phyloP scores from a whole-genome alignment of 176 grass and related monocot species.

The Elaeis guineensis region DNA sequence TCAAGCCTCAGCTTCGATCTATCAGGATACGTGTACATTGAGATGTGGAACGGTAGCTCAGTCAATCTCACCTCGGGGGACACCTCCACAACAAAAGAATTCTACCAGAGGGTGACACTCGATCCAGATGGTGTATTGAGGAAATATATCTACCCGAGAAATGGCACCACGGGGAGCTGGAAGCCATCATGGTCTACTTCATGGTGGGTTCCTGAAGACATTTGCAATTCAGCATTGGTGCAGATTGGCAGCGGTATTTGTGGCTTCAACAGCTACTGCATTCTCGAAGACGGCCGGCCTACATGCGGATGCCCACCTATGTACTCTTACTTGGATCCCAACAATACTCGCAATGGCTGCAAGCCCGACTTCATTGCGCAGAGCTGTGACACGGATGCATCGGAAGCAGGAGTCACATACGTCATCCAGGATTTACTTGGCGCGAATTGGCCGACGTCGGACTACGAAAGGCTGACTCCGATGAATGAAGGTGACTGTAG shows the following conservation, averaged over 20 bases:
- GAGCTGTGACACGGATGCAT: not conserved
- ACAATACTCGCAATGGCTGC: conserved; percentile 31
- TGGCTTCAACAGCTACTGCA: conserved; percentile 43
- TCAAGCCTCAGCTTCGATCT: too few relatives aligned
- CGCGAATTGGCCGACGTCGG: conserved; percentile 15
- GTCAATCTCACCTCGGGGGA: too few relatives aligned
- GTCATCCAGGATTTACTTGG: not conserved
- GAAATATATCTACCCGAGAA: too few relatives aligned
- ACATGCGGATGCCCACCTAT: conserved; percentile 26
- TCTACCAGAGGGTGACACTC: too few relatives aligned
- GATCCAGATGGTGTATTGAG: too few relatives aligned
- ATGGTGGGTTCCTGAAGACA: conserved; percentile 4
- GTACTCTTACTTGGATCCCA: conserved; percentile 23
- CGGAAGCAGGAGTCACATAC: too few relatives aligned
- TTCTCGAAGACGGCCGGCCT: not conserved
- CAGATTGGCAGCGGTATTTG: conserved; percentile 22
- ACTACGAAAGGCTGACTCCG: conserved; percentile 12
- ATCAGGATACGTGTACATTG: too few relatives aligned
- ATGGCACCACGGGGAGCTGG: too few relatives aligned
- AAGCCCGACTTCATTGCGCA: conserved; percentile 11
- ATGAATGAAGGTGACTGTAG: conserved; percentile 3
- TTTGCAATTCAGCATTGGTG: not conserved
- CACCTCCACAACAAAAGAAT: too few relatives aligned
- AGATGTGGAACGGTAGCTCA: too few relatives aligned
- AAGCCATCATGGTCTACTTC: not conserved